Percentiles rank a stretch among this genome's conserved stretches.
Evolutionary conservation across 306 rosid species (phyloP).

Genomic region (Sicyos baderoa): DNA sequence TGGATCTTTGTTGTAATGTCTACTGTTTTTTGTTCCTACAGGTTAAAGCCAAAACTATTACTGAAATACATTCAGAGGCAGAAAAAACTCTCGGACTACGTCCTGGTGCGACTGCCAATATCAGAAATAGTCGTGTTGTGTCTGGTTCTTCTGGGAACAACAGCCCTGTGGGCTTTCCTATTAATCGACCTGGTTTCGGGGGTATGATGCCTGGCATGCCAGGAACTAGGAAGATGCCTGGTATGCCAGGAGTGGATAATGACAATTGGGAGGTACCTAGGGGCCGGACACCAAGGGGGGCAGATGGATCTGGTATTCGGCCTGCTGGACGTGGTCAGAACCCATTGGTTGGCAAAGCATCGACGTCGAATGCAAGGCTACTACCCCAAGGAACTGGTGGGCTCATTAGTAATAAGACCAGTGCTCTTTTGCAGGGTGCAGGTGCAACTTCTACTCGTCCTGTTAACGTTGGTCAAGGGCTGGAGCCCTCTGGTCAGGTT

Average conservation of each 20-base stretch:
- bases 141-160: slow-evolving; percentile 57
- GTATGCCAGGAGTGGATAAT: slow-evolving; percentile 82
- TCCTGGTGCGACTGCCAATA: slow-evolving; percentile 89
- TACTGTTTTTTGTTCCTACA: slow-evolving; percentile 23
- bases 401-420: slow-evolving; percentile 50
- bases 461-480: slow-evolving; percentile 25
- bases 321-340: slow-evolving; percentile 64
- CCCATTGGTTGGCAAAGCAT: slow-evolving; percentile 42
- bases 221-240: slow-evolving; percentile 90
- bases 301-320: slow-evolving; percentile 44
- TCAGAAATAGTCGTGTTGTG: slow-evolving; percentile 50
- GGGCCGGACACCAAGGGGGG: slow-evolving; percentile 67
- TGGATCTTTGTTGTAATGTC: slow-evolving; percentile 3
- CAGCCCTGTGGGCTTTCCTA: slow-evolving; percentile 54
- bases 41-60: slow-evolving; percentile 91
- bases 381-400: slow-evolving; percentile 88
- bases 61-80: too few species aligned
- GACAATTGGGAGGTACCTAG: slow-evolving; percentile 84
- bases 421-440: slow-evolving; percentile 77
- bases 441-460: slow-evolving; percentile 47
- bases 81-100: slow-evolving; percentile 94
- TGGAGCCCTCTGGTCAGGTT: slow-evolving; percentile 10
- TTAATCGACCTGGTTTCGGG: slow-evolving; percentile 70
- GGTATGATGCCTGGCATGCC: slow-evolving; percentile 99
- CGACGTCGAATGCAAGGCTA: slow-evolving; percentile 51